Conservation (phyloP, 768 basidiomycete species). For the Pleurotus citrinopileatus region DNA sequence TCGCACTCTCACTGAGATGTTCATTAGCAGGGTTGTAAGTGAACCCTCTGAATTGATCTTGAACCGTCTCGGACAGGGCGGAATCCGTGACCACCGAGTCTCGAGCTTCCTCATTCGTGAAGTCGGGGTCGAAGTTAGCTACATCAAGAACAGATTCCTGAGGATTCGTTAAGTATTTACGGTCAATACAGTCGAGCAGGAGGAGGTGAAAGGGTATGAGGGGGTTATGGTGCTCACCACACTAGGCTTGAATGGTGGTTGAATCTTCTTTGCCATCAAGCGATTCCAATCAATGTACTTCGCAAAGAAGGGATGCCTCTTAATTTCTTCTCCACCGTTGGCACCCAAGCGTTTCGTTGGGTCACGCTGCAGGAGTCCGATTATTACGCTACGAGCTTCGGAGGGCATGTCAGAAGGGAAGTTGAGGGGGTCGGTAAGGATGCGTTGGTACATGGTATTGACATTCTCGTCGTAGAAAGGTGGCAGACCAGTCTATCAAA, state of each 20-base stretch:
- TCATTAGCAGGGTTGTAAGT: slow-evolving; percentile 86
- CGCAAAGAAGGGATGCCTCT: slow-evolving; percentile 92
- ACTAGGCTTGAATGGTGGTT: slow-evolving; percentile 96
- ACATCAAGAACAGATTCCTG: slow-evolving; percentile 92
- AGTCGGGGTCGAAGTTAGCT: slow-evolving; percentile 96
- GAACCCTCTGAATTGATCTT: slow-evolving; percentile 92
- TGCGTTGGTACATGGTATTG: slow-evolving; percentile 96
- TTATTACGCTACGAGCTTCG: slow-evolving; percentile 89
- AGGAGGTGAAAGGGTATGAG: not conserved
- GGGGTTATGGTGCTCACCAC: slow-evolving; percentile 62
- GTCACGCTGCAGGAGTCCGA: slow-evolving; percentile 84
- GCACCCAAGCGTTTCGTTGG: slow-evolving; percentile 85
- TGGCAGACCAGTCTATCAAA: slow-evolving; percentile 80
- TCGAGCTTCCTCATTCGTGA: slow-evolving; percentile 91
- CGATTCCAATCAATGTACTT: slow-evolving; percentile 91
- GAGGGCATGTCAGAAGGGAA: slow-evolving; percentile 87
- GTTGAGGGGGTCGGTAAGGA: slow-evolving; percentile 87
- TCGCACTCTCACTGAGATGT: slow-evolving; percentile 82
- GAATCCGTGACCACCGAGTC: slow-evolving; percentile 97
- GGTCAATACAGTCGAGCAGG: too few species aligned
- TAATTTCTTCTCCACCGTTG: slow-evolving; percentile 94
- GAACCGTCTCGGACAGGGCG: slow-evolving; percentile 90
- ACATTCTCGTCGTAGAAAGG: slow-evolving; percentile 99
- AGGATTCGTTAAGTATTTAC: slow-evolving; percentile 10
- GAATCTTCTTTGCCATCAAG: slow-evolving; percentile 90